Conservation (phyloP, 768 basidiomycete species). For the Lentinula edodes region DNA sequence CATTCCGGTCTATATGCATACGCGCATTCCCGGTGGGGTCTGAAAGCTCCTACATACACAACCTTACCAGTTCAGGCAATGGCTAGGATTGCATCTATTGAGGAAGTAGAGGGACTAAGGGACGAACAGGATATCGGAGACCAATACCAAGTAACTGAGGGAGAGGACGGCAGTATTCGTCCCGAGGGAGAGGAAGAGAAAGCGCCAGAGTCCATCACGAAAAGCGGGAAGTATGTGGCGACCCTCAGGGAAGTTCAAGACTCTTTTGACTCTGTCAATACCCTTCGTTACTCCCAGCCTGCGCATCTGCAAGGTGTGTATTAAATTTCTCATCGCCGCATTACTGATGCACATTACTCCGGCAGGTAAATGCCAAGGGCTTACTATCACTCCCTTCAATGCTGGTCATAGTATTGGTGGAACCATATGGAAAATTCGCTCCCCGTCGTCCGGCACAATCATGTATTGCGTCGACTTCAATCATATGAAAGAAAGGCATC, state of each 20-base stretch:
- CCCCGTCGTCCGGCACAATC: constrained; percentile 92
- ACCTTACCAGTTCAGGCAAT: constrained; percentile 95
- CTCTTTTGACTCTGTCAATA: constrained; percentile 88
- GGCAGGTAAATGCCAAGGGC: constrained; percentile 82
- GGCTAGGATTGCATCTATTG: constrained; percentile 85
- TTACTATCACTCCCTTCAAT: constrained; percentile 93
- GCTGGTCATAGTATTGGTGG: constrained; percentile 95
- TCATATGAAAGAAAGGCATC: constrained; percentile 92
- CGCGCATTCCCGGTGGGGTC: constrained; percentile 81
- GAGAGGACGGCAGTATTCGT: constrained; percentile 21
- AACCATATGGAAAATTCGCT: constrained; percentile 98
- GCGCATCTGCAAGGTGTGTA: constrained; percentile 84
- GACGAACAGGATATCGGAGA: constrained; percentile 70
- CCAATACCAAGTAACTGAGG: constrained; percentile 20
- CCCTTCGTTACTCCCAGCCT: constrained; percentile 92
- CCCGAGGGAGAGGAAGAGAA: constrained; percentile 17
- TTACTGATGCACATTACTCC: constrained; percentile 6
- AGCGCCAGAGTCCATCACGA: constrained; percentile 18
- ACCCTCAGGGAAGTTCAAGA: constrained; percentile 84
- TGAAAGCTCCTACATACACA: constrained; percentile 88
- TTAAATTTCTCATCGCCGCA: constrained; percentile 9
- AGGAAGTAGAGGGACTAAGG: constrained; percentile 79
- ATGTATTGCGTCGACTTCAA: constrained; percentile 94
- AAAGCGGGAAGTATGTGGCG: constrained; percentile 60
- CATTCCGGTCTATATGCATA: constrained; percentile 93